These are phyloP conservation scores for Kodamaea anthophila DNA, from an alignment of 1,139 yeast genomes.

Conservation along the genomic window DNA sequence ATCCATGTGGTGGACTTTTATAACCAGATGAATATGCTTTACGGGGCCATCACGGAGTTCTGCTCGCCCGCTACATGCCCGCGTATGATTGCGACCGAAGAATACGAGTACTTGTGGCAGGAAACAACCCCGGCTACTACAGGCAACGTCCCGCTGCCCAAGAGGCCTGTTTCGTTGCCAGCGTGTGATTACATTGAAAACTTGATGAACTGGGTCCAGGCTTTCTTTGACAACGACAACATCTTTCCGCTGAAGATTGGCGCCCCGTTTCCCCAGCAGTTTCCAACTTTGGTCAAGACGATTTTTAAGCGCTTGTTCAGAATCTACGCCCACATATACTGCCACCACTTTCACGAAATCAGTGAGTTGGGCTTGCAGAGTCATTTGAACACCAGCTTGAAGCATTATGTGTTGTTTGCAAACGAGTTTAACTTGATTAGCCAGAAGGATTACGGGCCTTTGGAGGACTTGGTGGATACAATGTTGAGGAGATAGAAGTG, in stretches of 20 bases:
- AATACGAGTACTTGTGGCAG: constrained; percentile 95
- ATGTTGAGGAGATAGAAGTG: constrained; percentile 48
- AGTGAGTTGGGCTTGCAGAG: constrained; percentile 88
- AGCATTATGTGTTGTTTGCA: constrained; percentile 86
- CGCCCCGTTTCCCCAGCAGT: constrained; percentile 74
- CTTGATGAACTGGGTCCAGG: constrained; percentile 92
- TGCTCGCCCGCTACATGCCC: constrained; percentile 94
- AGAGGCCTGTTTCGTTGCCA: constrained; percentile 49
- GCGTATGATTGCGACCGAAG: constrained; percentile 94
- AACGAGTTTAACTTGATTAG: constrained; percentile 75
- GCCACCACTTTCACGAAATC: constrained; percentile 95
- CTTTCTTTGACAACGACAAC: constrained; percentile 79
- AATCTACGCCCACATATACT: constrained; percentile 96
- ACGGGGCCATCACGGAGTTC: constrained; percentile 92
- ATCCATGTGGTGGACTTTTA: constrained; percentile 88
- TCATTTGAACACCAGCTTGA: constrained; percentile 87
- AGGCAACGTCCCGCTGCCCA: constrained; percentile 41
- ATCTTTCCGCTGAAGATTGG: constrained; percentile 88
- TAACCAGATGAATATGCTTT: constrained; percentile 93
- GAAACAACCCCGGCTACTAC: constrained; percentile 41
- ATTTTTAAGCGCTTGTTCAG: constrained; percentile 86
- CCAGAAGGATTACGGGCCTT: constrained; percentile 84
- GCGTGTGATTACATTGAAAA: constrained; percentile 95
- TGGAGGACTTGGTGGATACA: constrained; percentile 76
- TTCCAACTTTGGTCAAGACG: constrained; percentile 68